Evolutionary conservation across 176 grass and related monocot species (phyloP).

Genomic region (Cenchrus purpureus): DNA sequence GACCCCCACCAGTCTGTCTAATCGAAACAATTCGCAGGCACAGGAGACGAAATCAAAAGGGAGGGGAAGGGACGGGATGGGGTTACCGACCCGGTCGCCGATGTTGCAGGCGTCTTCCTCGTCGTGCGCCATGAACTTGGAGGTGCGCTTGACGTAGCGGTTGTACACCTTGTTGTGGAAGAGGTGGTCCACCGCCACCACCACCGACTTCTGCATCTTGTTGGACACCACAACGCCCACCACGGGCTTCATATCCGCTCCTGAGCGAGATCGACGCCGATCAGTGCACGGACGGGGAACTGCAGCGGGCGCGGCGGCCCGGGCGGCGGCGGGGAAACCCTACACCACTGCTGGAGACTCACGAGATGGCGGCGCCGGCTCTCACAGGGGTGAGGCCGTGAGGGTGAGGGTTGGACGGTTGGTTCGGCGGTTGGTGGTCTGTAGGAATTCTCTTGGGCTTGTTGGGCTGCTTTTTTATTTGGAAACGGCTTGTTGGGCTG

Average conservation of each 20-base stretch:
- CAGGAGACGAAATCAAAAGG: neutral
- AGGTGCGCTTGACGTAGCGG: constrained; percentile 92
- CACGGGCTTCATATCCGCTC: constrained; percentile 69
- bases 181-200: constrained; percentile 90
- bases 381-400: no score
- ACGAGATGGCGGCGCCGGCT: no score
- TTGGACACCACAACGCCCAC: constrained; percentile 94
- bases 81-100: constrained; percentile 69
- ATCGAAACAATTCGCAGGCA: neutral
- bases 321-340: no score
- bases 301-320: no score
- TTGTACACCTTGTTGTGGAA: constrained; percentile 95
- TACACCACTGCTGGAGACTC: no score
- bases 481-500: no score
- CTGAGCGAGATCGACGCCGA: no score
- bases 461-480: no score
- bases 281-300: no score
- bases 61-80: neutral
- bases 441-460: no score
- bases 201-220: constrained; percentile 98
- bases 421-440: no score
- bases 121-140: constrained; percentile 98
- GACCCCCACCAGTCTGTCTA: neutral
- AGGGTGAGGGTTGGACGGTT: no score
- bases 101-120: constrained; percentile 73